These are phyloP conservation scores for Boletus sp. DNA, from an alignment of 1,284 basidiomycete species.

Conservation along the genomic window DNA sequence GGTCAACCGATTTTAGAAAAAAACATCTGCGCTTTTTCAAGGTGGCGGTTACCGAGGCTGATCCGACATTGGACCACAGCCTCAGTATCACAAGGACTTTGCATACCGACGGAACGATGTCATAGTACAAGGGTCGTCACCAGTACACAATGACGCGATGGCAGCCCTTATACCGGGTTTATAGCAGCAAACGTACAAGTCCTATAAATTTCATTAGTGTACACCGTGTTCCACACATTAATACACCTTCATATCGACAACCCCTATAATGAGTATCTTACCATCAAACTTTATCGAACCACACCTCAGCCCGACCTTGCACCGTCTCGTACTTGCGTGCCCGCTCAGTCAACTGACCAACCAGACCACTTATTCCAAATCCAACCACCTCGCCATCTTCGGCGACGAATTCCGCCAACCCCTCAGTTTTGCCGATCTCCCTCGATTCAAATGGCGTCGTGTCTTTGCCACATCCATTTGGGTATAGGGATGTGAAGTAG, in stretches of 20 bases:
- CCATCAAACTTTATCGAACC: conserved; percentile 27
- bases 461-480: conserved; percentile 32
- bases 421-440: conserved; percentile 5
- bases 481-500: conserved; percentile 22
- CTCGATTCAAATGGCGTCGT: conserved; percentile 27
- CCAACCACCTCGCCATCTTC: conserved; percentile 25
- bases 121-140: background rate
- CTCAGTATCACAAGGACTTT: background rate
- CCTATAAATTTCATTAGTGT: background rate
- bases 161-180: background rate
- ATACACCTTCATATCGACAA: background rate
- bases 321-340: conserved; percentile 13
- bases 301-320: conserved; percentile 25
- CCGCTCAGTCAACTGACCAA: conserved; percentile 15
- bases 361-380: conserved; percentile 24
- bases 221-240: background rate
- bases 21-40: background rate
- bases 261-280: background rate
- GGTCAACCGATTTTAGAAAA: background rate
- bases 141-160: background rate
- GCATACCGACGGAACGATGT: background rate
- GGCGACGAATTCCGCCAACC: conserved; percentile 22
- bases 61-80: background rate
- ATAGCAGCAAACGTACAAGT: background rate
- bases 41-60: background rate